Base-by-base conservation (phyloP, 768 basidiomycete genomes). In the Epithele typhae region DNA sequence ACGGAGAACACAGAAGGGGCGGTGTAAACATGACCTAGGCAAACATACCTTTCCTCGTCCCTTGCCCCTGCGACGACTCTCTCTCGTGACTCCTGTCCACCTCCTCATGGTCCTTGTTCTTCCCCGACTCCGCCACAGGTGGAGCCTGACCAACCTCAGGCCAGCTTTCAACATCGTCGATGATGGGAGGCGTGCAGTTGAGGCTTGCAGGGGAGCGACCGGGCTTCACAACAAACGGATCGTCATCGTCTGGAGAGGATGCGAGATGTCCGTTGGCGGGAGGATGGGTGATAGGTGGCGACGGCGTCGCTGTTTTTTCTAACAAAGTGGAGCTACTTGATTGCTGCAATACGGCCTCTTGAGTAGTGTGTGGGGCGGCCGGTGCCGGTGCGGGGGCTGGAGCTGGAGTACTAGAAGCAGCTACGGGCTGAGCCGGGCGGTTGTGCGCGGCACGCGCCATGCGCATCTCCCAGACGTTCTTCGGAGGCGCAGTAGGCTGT, bases 201-300 rank as follows among this genome's bases (percentile, higher is more conserved):
- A 17, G 5, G 25, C 19, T 38, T 12, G 50, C 56, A 37, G 63
- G 65, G 40, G 62, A 62, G 18, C 62, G 64, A 36, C 63, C 64
- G 15, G 67, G 64, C 17, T 69, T 68, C 19, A 78, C 68, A 42
- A 77, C 62, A 49, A 77, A 73, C 3, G 76, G 67, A 61, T 80
- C 73, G 33, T 70, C 64, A 18, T 60, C 49, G 17, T 53, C 40
- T 21, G 25, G 19, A 27, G 43, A n/a, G 44, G 41, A 34, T 25
- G 35, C 33, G 17, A 33, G 10, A 17, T 55, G 44, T 9, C 50
- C 40, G 34, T 46, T 45, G 21, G 38, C 33, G 12, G 45, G 37
- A 25, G 46, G 8, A 15, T 40, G 9, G 4, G 27, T 33, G 6
- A 25, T 45, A 4, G 41, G 33, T 3, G 51, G 40, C 6, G 45